phyloP scores from a whole-genome alignment of 2,329 filamentous ascomycete species.

The Chrysoporthe puriensis region DNA sequence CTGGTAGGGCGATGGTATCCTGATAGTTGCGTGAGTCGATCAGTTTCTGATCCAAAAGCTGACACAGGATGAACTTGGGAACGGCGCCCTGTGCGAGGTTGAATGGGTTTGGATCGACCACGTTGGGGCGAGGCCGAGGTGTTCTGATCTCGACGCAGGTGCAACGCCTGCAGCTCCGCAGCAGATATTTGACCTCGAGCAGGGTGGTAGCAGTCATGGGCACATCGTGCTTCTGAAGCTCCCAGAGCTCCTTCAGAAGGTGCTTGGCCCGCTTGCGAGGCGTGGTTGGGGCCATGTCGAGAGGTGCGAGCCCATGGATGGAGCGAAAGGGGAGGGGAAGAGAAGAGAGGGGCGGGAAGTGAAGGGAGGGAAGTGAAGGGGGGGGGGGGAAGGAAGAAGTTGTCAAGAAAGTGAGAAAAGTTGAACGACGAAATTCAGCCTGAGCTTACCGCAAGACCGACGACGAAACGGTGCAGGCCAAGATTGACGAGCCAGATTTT shows the following conservation, averaged over 20 bases:
- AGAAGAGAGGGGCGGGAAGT: neutral
- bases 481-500: neutral
- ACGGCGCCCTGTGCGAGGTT: slow-evolving; percentile 22
- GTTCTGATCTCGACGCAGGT: slow-evolving; percentile 21
- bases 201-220: slow-evolving; percentile 33
- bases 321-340: neutral
- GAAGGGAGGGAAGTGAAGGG: neutral
- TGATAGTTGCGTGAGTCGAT: slow-evolving; percentile 39
- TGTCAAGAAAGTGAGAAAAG: neutral
- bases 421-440: neutral
- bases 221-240: slow-evolving; percentile 33
- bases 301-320: neutral
- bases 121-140: slow-evolving; percentile 26
- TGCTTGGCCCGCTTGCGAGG: slow-evolving; percentile 24
- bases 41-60: slow-evolving; percentile 45
- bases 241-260: slow-evolving; percentile 32
- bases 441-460: neutral
- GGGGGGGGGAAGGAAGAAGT: too few species aligned
- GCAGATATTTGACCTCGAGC: slow-evolving; percentile 35
- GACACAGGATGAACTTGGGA: slow-evolving; percentile 45
- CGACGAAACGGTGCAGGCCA: neutral
- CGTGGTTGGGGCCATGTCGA: slow-evolving; percentile 22
- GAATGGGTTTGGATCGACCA: slow-evolving; percentile 30
- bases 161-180: slow-evolving; percentile 26
- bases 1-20: slow-evolving; percentile 33